Conservation (phyloP, 306 rosid species). For the Astragalus glycyphyllos region DNA sequence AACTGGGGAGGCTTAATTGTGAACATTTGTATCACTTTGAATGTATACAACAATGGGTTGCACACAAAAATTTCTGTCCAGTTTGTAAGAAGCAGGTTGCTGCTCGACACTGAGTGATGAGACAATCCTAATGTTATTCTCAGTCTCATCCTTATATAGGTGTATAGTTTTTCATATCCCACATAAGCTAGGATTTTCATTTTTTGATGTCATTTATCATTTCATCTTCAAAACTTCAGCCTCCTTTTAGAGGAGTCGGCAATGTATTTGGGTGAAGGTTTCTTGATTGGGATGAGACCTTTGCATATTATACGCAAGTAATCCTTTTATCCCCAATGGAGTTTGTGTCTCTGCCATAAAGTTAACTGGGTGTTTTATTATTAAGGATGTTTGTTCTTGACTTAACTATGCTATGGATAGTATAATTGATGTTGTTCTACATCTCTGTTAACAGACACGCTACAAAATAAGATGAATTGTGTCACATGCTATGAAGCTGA, state of each 20-base stretch:
- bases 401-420: slow-evolving; percentile 1
- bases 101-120: slow-evolving; percentile 50
- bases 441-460: neutral
- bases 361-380: neutral
- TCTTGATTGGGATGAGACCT: neutral
- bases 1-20: slow-evolving; percentile 82
- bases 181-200: slow-evolving; percentile 54
- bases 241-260: slow-evolving; percentile 31
- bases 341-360: too few relatives aligned
- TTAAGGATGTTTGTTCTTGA: slow-evolving; percentile 16
- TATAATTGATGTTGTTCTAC: neutral
- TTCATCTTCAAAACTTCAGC: slow-evolving; percentile 41
- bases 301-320: too few relatives aligned
- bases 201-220: slow-evolving; percentile 58
- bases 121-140: slow-evolving; percentile 12
- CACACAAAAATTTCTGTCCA: slow-evolving; percentile 83
- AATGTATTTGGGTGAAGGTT: slow-evolving; percentile 28
- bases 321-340: too few relatives aligned
- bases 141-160: slow-evolving; percentile 42
- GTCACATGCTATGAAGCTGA: too few relatives aligned
- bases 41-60: slow-evolving; percentile 87
- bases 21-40: slow-evolving; percentile 75
- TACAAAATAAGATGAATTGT: neutral
- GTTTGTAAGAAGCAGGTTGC: slow-evolving; percentile 80
- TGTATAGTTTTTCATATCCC: slow-evolving; percentile 67